Evolutionary conservation across 192 early-diverging fungal species (phyloP).

Genomic region (Backusella liffmaniae): DNA sequence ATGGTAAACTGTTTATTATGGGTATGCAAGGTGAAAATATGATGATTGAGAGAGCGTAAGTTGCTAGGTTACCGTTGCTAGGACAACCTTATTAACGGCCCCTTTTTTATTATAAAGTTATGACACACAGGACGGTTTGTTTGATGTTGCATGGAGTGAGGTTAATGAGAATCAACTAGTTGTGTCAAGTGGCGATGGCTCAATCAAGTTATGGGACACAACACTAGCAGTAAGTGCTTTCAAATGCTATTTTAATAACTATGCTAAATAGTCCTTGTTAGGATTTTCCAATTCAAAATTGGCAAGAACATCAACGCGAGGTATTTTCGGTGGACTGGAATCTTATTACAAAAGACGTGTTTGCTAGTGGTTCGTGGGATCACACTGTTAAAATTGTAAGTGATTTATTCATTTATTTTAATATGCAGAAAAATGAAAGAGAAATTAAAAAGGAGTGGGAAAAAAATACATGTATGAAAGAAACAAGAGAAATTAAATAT

Average conservation of each 20-base stretch:
- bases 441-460: background rate
- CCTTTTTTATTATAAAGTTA: constrained; percentile 52
- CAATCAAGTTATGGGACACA: constrained; percentile 93
- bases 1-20: constrained; percentile 85
- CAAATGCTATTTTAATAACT: background rate
- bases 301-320: constrained; percentile 92
- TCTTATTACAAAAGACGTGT: constrained; percentile 81
- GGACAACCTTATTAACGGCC: background rate
- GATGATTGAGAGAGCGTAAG: constrained; percentile 64
- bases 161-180: constrained; percentile 92
- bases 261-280: constrained; percentile 21
- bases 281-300: constrained; percentile 87
- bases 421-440: background rate
- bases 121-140: constrained; percentile 97
- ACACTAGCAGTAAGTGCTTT: constrained; percentile 66
- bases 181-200: constrained; percentile 91
- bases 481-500: background rate
- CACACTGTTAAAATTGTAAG: constrained; percentile 87
- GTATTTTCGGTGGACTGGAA: constrained; percentile 97
- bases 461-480: background rate
- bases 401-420: background rate
- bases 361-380: constrained; percentile 95
- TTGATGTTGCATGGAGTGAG: constrained; percentile 96
- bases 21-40: constrained; percentile 45
- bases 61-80: background rate